Conservation (phyloP, 768 basidiomycete species). For the Suillus americanus region DNA sequence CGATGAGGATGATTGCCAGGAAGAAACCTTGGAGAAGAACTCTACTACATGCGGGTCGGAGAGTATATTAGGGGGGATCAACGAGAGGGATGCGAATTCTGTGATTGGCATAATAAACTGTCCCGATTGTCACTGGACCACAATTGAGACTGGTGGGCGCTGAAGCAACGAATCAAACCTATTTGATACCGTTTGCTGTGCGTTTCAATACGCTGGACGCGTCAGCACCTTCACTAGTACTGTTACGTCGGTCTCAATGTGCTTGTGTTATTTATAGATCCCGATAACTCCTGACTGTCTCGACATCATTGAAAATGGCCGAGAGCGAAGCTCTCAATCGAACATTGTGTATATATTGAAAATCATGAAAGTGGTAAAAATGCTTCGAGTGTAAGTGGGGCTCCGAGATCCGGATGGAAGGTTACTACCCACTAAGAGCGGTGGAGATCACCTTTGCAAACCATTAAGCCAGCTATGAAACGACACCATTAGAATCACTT, state of each 20-base stretch:
- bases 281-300: neutral
- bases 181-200: neutral
- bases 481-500: neutral
- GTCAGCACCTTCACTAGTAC: conserved; percentile 7
- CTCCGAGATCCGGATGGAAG: conserved; percentile 6
- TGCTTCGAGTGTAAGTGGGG: conserved; percentile 2
- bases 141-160: neutral
- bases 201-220: neutral
- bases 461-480: conserved; percentile 54
- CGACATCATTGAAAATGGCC: neutral
- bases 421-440: conserved; percentile 38
- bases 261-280: conserved; percentile 1
- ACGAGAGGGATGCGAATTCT: conserved; percentile 40
- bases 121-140: too few relatives aligned
- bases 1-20: conserved; percentile 41
- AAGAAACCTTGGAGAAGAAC: conserved; percentile 31
- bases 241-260: neutral
- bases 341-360: neutral
- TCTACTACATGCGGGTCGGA: conserved; percentile 27
- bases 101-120: conserved; percentile 39
- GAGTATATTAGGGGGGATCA: conserved; percentile 31
- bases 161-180: neutral
- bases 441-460: conserved; percentile 53
- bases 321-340: neutral
- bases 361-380: neutral